Base-by-base conservation (phyloP, 768 basidiomycete genomes). In the Boletus rufocinnamomeus region DNA sequence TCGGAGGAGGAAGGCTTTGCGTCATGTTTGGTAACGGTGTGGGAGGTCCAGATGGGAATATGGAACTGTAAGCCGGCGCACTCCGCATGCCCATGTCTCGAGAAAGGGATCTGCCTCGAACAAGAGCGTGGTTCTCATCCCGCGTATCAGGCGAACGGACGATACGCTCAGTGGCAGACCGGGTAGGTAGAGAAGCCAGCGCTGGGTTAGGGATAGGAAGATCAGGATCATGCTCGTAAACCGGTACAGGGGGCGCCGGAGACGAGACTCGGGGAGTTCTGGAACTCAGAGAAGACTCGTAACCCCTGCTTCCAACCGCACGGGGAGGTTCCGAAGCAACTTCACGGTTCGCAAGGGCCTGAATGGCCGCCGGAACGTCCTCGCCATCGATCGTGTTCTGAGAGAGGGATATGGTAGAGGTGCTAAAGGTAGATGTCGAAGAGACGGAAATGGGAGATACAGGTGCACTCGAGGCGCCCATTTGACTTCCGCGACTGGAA, bases 11-110 rank as follows among this genome's bases (percentile, higher is more conserved):
- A 51, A 68, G 63, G 25, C 54, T 72, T 48, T 67, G 71, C 6
- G 63, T 63, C 57, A 45, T 49, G 32, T 72, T 61, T 11, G 52
- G 71, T 10, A 70, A 54, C 1, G 71, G 66, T 3, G 56, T 60
- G n/a, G 71, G 71, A 34, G 71, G 71, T n/a, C 71, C 71, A 10
- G 72, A 71, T 2, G 72, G 72, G 59, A 73, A 74, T 32, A 74
- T 69, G 6, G 67, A 52, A 34, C 69, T 73, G 48, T 73, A 74
- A 19, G 72, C 72, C 4, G 72, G 72, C 6, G 73, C 72, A 47
- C 71, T 73, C 40, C 72, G 71, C 64, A 73, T 66, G 1, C 69
- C 60, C 57, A 69, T 54, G 38, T 72, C 71, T 17, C 71, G 59
- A n/a, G 71, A 74, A 46, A 71, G 61, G 32, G 71, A 74, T 53